Conservation (phyloP, 2,329 filamentous ascomycete species). For the Alternaria postmessia region DNA sequence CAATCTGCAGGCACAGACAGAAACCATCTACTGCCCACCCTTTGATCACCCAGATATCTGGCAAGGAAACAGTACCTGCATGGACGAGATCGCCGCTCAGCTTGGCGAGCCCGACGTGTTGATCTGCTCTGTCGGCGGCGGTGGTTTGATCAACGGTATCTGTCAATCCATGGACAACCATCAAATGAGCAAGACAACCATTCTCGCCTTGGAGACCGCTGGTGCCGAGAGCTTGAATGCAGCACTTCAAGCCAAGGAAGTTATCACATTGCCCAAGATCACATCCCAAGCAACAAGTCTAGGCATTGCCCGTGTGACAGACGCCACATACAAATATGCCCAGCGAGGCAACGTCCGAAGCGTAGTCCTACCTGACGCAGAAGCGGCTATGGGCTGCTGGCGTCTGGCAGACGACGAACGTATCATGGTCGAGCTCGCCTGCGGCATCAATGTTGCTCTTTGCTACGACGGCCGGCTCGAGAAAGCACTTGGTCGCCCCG, state of each 20-base stretch:
- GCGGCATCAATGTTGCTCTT: constrained; percentile 79
- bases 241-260: constrained; percentile 63
- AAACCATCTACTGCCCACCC: constrained; percentile 70
- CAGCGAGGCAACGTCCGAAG: constrained; percentile 63
- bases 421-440: constrained; percentile 82
- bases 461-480: constrained; percentile 72
- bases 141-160: constrained; percentile 79
- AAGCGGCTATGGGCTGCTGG: constrained; percentile 80
- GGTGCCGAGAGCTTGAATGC: constrained; percentile 75
- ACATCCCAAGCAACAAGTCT: constrained; percentile 79
- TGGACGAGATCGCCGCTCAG: constrained; percentile 60
- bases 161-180: constrained; percentile 70
- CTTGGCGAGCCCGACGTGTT: constrained; percentile 68
- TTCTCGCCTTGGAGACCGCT: constrained; percentile 78
- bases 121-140: constrained; percentile 81
- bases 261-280: constrained; percentile 73
- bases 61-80: constrained; percentile 68
- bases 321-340: constrained; percentile 72
- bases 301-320: constrained; percentile 75
- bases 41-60: constrained; percentile 75
- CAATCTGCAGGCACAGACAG: constrained; percentile 42
- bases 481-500: constrained; percentile 65
- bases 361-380: constrained; percentile 74
- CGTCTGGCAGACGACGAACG: constrained; percentile 82
- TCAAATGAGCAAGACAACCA: constrained; percentile 46